Percentiles rank a stretch among this genome's conserved stretches.
Evolutionary conservation across 2,329 filamentous ascomycete species (phyloP).

Genomic region (Hirsutella thompsonii): DNA sequence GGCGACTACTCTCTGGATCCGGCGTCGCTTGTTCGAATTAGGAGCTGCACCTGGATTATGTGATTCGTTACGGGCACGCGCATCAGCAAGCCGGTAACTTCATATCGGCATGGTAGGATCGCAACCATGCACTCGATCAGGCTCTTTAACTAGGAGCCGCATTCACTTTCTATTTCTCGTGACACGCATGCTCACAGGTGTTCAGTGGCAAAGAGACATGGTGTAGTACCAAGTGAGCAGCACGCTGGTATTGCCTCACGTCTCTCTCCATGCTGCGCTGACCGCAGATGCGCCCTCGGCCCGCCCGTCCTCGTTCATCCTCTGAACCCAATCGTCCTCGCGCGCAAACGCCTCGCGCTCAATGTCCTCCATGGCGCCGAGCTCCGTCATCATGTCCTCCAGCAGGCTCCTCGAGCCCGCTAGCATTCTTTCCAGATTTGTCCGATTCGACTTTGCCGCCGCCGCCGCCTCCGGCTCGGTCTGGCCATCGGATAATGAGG

Average conservation of each 20-base stretch:
- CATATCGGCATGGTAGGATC: too few species aligned
- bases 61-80: too few species aligned
- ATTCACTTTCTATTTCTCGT: too few species aligned
- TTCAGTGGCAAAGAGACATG: background rate
- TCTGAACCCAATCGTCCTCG: slow-evolving; percentile 47
- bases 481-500: too few species aligned
- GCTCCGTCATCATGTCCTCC: slow-evolving; percentile 47
- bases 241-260: slow-evolving; percentile 9
- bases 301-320: slow-evolving; percentile 32
- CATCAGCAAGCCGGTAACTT: too few species aligned
- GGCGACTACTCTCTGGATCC: too few species aligned
- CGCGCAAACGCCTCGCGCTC: slow-evolving; percentile 41
- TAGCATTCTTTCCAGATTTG: slow-evolving; percentile 34
- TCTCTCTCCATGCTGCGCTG: slow-evolving; percentile 34
- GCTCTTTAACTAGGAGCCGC: too few species aligned
- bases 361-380: slow-evolving; percentile 48
- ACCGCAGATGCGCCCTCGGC: slow-evolving; percentile 23
- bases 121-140: too few species aligned
- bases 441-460: slow-evolving; percentile 6
- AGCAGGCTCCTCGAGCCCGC: slow-evolving; percentile 34
- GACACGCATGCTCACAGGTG: too few species aligned
- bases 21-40: too few species aligned
- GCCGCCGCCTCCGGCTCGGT: too few species aligned
- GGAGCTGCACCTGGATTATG: too few species aligned
- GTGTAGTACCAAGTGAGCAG: background rate